Conservation (phyloP, 306 rosid genomes). For the Castanea sativa region DNA sequence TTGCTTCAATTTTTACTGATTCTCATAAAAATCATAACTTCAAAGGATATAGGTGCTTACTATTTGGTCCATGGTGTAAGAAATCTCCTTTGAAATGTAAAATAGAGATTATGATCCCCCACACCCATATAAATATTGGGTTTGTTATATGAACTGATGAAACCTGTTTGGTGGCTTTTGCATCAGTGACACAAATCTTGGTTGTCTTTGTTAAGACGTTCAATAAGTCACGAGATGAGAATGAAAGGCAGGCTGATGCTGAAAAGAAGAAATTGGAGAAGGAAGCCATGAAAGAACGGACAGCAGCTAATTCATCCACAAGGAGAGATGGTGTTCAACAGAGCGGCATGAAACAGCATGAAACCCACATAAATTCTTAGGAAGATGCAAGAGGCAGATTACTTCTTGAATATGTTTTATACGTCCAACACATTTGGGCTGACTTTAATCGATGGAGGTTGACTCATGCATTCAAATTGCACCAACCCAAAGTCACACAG, state of each 20-base stretch:
- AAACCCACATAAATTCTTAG: not conserved
- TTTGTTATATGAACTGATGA: not conserved
- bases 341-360: conserved; percentile 12
- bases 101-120: not conserved
- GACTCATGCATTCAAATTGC: not conserved
- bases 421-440: not conserved
- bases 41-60: not conserved
- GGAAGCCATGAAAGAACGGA: conserved; percentile 86
- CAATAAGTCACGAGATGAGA: conserved; percentile 93
- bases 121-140: not conserved
- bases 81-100: not conserved
- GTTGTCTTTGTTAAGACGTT: conserved; percentile 78
- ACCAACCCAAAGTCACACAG: not conserved
- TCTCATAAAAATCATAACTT: not conserved
- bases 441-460: not conserved
- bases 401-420: not conserved
- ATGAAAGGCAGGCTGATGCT: conserved; percentile 77
- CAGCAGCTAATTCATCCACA: conserved; percentile 33
- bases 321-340: conserved; percentile 41
- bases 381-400: not conserved
- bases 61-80: not conserved
- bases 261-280: conserved; percentile 86
- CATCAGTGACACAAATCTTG: conserved; percentile 89
- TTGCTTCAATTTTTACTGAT: not conserved
- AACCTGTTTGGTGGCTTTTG: not conserved